A percentile compares a stretch with the other conserved stretches of the same genome.
Conservation (phyloP, 371 early-diverging fungal species). For the Parasitella parasitica region DNA sequence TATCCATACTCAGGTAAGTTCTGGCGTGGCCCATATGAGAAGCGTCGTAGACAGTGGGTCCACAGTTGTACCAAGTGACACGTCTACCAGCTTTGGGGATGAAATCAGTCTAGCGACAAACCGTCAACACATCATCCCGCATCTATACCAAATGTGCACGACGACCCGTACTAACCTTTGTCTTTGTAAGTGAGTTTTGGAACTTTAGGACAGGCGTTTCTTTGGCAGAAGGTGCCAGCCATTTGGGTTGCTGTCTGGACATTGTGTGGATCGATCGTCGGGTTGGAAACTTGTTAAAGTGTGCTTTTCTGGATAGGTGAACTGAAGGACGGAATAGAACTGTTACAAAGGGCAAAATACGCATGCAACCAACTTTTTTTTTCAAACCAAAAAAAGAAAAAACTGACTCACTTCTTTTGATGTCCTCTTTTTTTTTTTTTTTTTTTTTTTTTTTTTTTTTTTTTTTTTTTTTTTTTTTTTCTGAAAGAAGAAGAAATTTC, state of each 20-base stretch:
- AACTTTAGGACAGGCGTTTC: constrained; percentile 56
- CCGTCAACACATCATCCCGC: background rate
- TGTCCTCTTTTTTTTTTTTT: background rate
- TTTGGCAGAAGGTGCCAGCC: constrained; percentile 25
- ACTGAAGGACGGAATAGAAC: background rate
- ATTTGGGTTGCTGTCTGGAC: constrained; percentile 43
- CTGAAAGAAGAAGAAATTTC: no score
- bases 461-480: no score
- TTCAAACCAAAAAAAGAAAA: background rate
- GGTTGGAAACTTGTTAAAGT: background rate
- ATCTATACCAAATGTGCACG: background rate
- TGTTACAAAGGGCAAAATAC: constrained; percentile 8
- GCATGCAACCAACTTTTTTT: constrained; percentile 6
- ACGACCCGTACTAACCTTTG: constrained; percentile 49
- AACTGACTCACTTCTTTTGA: background rate
- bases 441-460: no score
- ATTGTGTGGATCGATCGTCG: background rate
- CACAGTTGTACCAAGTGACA: constrained; percentile 98
- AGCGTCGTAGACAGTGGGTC: constrained; percentile 99
- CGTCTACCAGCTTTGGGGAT: constrained; percentile 76
- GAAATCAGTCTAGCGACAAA: constrained; percentile 77
- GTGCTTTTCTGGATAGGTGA: background rate
- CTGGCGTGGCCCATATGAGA: constrained; percentile 99
- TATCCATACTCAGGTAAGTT: constrained; percentile 95
- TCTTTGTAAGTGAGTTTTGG: constrained; percentile 77